Base-by-base conservation (phyloP, 2,329 filamentous ascomycete species). In the Venturia oleaginea region DNA sequence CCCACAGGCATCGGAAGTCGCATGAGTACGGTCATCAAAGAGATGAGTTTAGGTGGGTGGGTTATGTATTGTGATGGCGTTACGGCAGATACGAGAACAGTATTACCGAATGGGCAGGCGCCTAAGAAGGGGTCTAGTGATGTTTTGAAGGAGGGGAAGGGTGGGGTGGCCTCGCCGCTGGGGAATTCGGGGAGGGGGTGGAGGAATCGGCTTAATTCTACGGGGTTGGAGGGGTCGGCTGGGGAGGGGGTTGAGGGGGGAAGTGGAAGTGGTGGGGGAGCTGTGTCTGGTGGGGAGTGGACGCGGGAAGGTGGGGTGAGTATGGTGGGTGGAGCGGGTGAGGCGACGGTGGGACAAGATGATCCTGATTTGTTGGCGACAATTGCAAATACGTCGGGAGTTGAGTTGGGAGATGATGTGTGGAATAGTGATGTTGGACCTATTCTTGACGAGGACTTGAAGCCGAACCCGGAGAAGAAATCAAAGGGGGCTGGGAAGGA, bases 11-110 rank as follows among this genome's bases (percentile, higher is more conserved):
- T 59, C 17, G 60, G 60, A 17, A 32, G 38, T 13, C 10, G 76
- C 0, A 88, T 89, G 69, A 88, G 84, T 66, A 88, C 83, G 6
- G 78, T 88, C 32, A 77, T 89, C 66, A 89, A 89, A 78, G 84
- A 83, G 68, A 84, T 86, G 81, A 73, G 83, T 59, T 74, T 89
- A 59, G 82, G 87, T 68, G 82, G 82, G 1, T 88, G 85, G 84
- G 81, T 85, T 4, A 74, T 84, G 72, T 83, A 80, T 66, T 88
- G 86, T 62, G 69, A 74, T 68, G 64, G 67, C 30, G 38, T 38
- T 4, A 24, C 38, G 37, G 55, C 55, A 8, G 37, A 42, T 38
- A 42, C 37, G 19, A 13, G n/a, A 10, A 42, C 55, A n/a, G 3
- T 22, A 17, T 22, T 42, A 4, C 55, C 55, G 11, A 32, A 59